Evolutionary conservation across 345 rosid genomes (phyloP).

Genomic region (Clausena lansium): DNA sequence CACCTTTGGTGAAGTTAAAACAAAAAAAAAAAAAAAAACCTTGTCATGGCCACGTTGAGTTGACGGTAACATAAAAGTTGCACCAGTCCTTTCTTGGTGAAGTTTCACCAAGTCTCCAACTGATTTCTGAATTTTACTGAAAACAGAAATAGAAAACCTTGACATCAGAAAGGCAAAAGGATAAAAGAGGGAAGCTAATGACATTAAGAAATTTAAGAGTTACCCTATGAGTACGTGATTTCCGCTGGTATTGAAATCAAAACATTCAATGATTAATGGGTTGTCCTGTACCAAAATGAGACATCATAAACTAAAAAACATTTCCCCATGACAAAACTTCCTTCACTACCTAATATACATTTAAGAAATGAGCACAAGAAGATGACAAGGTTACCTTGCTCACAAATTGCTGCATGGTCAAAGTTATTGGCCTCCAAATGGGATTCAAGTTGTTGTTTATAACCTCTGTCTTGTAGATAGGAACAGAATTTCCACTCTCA

Average conservation of each 20-base stretch:
- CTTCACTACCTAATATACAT: not conserved
- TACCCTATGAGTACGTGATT: conserved; percentile 76
- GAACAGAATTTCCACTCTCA: conserved; percentile 52
- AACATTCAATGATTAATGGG: conserved; percentile 79
- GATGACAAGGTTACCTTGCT: conserved; percentile 59
- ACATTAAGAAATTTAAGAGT: conserved; percentile 4
- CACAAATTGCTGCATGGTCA: conserved; percentile 79
- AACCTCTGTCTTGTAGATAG: conserved; percentile 82
- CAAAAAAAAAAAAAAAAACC: conserved; percentile 34
- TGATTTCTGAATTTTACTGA: conserved; percentile 70
- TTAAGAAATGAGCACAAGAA: not conserved
- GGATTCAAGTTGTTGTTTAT: conserved; percentile 74
- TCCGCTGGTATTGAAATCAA: conserved; percentile 76
- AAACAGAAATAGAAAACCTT: conserved; percentile 15
- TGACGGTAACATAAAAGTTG: conserved; percentile 46
- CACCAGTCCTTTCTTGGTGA: conserved; percentile 43
- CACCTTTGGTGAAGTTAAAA: conserved; percentile 39
- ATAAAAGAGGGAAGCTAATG: not conserved
- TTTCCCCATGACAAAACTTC: not conserved
- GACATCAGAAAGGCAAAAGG: not conserved
- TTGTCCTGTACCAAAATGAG: conserved; percentile 46
- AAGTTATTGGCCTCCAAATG: conserved; percentile 55
- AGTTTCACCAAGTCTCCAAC: conserved; percentile 62
- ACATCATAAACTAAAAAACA: not conserved
- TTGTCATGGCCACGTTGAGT: conserved; percentile 45